These are phyloP conservation scores for Trypanosoma cruzi DNA, from an alignment of 208 protist genomes.

Conservation along the genomic window DNA sequence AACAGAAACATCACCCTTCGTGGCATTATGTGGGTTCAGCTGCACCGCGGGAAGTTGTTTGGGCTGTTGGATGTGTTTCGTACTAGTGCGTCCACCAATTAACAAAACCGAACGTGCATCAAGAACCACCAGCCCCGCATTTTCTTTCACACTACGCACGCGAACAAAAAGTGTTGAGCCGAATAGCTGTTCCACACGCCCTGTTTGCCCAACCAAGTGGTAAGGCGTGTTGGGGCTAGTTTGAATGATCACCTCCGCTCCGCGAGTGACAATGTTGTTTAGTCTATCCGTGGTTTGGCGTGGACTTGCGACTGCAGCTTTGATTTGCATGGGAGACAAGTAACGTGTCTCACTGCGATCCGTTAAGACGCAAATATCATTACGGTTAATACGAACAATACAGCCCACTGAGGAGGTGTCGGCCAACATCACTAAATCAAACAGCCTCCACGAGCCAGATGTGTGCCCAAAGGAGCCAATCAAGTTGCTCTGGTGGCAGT, in stretches of 20 bases:
- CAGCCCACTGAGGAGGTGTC: constrained; percentile 75
- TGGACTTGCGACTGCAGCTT: constrained; percentile 40
- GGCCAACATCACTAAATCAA: constrained; percentile 80
- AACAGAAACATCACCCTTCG: constrained; percentile 40
- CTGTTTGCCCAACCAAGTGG: constrained; percentile 69
- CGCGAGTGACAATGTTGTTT: constrained; percentile 77
- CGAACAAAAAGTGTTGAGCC: constrained; percentile 82
- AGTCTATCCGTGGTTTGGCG: constrained; percentile 73
- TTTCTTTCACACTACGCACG: constrained; percentile 62
- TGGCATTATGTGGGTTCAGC: constrained; percentile 54
- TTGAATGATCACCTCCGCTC: constrained; percentile 77
- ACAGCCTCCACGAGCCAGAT: constrained; percentile 68
- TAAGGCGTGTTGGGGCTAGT: constrained; percentile 55
- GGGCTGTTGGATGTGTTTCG: constrained; percentile 40
- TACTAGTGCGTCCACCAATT: constrained; percentile 73
- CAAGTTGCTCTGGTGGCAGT: constrained; percentile 88
- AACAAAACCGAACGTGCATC: constrained; percentile 65
- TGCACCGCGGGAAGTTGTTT: constrained; percentile 49
- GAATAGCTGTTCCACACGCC: constrained; percentile 86
- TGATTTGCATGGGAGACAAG: constrained; percentile 73
- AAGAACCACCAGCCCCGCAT: constrained; percentile 78
- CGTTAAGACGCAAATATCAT: constrained; percentile 79
- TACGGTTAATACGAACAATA: constrained; percentile 67
- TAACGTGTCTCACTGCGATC: constrained; percentile 79
- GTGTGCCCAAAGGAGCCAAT: constrained; percentile 66